phyloP scores from a whole-genome alignment of 441 rosid genomes.

The Adansonia gregorii region DNA sequence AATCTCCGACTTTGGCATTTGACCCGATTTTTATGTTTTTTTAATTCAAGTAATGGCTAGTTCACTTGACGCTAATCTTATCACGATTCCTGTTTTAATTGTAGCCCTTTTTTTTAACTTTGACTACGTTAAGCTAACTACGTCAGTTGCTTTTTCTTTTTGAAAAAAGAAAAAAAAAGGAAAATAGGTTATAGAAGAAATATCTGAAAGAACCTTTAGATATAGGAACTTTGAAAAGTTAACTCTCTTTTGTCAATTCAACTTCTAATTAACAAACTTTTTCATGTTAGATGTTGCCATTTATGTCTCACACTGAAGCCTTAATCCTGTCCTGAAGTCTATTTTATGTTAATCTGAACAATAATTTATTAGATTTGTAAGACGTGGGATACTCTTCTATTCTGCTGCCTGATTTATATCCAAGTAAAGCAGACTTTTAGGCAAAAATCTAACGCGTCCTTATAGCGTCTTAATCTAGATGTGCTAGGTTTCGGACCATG shows the following conservation, averaged over 20 bases:
- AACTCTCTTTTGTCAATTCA: neutral
- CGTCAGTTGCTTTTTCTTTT: neutral
- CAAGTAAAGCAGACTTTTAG: neutral
- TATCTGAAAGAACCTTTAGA: neutral
- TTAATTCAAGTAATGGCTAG: neutral
- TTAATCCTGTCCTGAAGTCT: neutral
- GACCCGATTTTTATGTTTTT: conserved; percentile 29
- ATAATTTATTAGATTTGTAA: neutral
- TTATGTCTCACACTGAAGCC: neutral
- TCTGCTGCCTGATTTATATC: neutral
- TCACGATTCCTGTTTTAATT: neutral
- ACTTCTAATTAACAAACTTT: neutral
- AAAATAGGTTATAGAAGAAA: neutral
- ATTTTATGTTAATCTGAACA: neutral
- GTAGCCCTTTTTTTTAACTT: neutral
- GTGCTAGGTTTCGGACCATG: neutral
- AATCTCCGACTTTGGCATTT: too few species aligned
- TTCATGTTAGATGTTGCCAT: neutral
- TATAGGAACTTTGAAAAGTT: neutral
- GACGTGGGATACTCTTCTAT: neutral
- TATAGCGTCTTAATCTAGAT: neutral
- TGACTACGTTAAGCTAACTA: neutral
- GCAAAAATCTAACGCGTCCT: neutral
- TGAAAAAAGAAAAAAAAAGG: neutral
- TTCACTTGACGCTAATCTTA: neutral